Percentiles rank a stretch among this genome's conserved stretches.
Conservation (phyloP, 1,284 basidiomycete genomes). For the Leccinum fuscescens region DNA sequence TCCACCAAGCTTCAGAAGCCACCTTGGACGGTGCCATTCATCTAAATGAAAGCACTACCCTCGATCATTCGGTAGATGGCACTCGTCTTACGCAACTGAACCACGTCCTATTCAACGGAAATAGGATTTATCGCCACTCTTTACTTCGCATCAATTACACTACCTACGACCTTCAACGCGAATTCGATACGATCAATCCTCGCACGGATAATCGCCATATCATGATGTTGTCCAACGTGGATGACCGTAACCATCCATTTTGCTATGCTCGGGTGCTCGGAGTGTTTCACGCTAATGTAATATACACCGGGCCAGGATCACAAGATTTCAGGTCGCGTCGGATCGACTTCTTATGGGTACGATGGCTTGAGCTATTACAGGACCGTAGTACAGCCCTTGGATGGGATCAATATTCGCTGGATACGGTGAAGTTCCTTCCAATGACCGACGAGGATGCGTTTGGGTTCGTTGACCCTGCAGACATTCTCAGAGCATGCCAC, state of each 20-base stretch:
- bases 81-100: background rate
- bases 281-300: background rate
- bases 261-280: background rate
- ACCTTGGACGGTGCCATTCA: no score
- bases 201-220: background rate
- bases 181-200: background rate
- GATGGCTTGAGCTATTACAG: background rate
- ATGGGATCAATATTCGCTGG: background rate
- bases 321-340: background rate
- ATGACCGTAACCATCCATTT: background rate
- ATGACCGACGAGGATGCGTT: background rate
- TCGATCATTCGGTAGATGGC: background rate
- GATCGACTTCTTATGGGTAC: background rate
- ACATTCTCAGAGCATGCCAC: background rate
- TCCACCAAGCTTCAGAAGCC: background rate
- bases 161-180: background rate
- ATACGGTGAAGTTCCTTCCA: slow-evolving; percentile 1
- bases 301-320: background rate
- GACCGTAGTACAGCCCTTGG: background rate
- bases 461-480: background rate
- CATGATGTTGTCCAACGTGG: background rate
- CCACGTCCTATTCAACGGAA: background rate
- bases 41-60: background rate
- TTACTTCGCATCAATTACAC: background rate
- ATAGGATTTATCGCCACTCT: background rate